Base-by-base conservation (phyloP, 148 eudicot genomes). In the Mesembryanthemum crystallinum region DNA sequence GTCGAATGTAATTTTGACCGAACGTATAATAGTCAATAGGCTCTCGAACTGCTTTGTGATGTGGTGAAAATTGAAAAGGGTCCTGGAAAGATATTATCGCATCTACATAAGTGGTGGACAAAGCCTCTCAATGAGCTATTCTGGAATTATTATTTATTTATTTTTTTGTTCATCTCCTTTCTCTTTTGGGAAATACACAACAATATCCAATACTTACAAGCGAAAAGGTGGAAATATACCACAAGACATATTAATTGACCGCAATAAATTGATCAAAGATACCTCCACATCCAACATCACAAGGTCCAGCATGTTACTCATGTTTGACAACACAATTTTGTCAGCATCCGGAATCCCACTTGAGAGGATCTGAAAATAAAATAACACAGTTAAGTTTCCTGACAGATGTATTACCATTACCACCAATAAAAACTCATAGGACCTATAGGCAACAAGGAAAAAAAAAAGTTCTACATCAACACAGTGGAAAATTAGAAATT, bases 11-110 rank as follows among this genome's bases (percentile, higher is more conserved):
- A 72, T 87, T 85, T 78, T 91, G 94, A 74, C 89, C 98, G 84
- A 96, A 96, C 81, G 72, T 78, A 85, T 84, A 88, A 80, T 96
- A 96, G 83, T 96, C 98, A 82, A 82, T 83, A 57, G 98, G 99
- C 81, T 92, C 90, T 51, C 97, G 91, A 80, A 92, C 77, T 72
- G 99, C 99, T 81, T 83, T 81, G 80, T 96, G 99, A 82, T 89
- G 72, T 39, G 99, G 90, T 70, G 89, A 78, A 86, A 92, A 88
- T 72, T 77, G 81, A 71, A 84, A 96, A 62, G 98, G 89, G 21
- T 96, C 98, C 99, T 96, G 98, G 73, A 77, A 87, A 78, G 61
- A 51, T 32, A 80, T 39, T 29, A 64, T 74, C 76, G 66, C 27
- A 29, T 71, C 51, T 63, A 64, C 17, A 69, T 72, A 76, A 78